Evolutionary conservation across 2,329 filamentous ascomycete species (phyloP).

Genomic region (Volutella citrinella): DNA sequence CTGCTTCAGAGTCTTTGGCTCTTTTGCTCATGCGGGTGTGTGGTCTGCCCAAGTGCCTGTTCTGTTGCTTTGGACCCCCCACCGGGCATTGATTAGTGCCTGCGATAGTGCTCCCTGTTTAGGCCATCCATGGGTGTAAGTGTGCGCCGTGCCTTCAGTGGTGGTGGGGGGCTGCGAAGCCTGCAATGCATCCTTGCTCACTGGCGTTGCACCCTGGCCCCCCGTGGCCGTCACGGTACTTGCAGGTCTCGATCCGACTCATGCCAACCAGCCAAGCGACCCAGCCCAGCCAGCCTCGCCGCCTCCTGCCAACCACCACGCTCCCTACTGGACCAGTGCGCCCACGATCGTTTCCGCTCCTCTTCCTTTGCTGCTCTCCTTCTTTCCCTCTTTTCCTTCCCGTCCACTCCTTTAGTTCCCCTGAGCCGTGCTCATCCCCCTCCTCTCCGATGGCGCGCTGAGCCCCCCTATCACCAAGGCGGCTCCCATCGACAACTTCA

Average conservation of each 20-base stretch:
- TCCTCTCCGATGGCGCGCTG: constrained; percentile 23
- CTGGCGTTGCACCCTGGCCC: constrained; percentile 25
- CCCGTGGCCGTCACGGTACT: no score
- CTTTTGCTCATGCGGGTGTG: no score
- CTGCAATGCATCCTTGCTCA: constrained; percentile 20
- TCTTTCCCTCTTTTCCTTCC: constrained; percentile 4
- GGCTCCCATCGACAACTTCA: no score
- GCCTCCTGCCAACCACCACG: no score
- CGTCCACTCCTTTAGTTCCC: constrained; percentile 18
- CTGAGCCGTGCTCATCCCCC: constrained; percentile 5
- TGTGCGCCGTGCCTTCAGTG: background rate
- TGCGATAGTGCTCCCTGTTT: no score
- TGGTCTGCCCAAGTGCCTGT: no score
- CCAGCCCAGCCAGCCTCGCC: no score
- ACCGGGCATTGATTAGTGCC: no score
- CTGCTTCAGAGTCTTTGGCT: no score
- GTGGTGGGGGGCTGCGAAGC: constrained; percentile 5
- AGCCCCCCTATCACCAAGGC: no score
- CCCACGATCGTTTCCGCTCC: constrained; percentile 17
- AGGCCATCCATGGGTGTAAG: constrained; percentile 2
- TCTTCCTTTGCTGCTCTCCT: constrained; percentile 8
- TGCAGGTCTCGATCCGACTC: background rate
- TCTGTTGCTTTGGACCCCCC: no score
- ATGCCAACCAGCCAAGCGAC: background rate
- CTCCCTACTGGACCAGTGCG: no score